These are phyloP conservation scores for Fusarium hostae DNA, from an alignment of 2,329 filamentous ascomycete genomes.

Conservation along the genomic window DNA sequence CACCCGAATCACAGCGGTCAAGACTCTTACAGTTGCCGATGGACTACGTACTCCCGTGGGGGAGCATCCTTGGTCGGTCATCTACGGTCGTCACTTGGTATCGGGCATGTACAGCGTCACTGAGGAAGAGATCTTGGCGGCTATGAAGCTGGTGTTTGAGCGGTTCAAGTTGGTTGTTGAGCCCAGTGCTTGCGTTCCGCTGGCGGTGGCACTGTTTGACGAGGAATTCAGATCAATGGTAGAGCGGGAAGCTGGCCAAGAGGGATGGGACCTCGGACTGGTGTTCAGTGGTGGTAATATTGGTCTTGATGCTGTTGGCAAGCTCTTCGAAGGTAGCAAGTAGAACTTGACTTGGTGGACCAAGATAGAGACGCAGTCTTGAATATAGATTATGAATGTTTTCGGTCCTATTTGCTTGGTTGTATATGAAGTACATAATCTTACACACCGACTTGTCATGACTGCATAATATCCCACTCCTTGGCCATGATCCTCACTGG, in stretches of 20 bases:
- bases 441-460: neutral
- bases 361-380: neutral
- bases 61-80: conserved; percentile 77
- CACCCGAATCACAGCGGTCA: conserved; percentile 73
- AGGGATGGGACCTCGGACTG: conserved; percentile 77
- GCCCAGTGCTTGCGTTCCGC: conserved; percentile 84
- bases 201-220: conserved; percentile 86
- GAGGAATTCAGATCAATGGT: conserved; percentile 82
- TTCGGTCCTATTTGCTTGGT: neutral
- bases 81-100: conserved; percentile 78
- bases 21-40: conserved; percentile 85
- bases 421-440: neutral
- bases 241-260: conserved; percentile 74
- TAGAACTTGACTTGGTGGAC: neutral
- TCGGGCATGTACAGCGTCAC: conserved; percentile 76
- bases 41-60: conserved; percentile 88
- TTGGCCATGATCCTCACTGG: conserved; percentile 19
- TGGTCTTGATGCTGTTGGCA: conserved; percentile 63
- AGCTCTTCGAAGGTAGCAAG: conserved; percentile 55
- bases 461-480: neutral
- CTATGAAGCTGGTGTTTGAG: conserved; percentile 84
- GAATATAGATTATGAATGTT: neutral
- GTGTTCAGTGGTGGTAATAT: conserved; percentile 72
- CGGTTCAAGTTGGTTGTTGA: conserved; percentile 91
- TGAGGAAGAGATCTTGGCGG: conserved; percentile 83